Percentiles rank a stretch among this genome's conserved stretches.
Conservation (phyloP, 352 stramenopile genomes). For the Pythium utonaiense region DNA sequence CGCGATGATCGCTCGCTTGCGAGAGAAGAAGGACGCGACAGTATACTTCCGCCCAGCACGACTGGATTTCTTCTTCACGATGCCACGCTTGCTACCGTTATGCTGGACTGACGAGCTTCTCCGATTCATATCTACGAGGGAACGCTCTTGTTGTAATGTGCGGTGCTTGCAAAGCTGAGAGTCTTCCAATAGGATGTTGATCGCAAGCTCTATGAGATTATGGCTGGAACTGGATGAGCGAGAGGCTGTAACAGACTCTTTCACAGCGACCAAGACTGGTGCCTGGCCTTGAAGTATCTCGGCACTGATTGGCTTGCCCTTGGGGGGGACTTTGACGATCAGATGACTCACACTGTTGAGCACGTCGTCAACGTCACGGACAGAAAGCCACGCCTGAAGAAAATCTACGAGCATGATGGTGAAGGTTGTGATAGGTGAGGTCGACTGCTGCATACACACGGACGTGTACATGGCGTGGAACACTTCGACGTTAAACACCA, state of each 20-base stretch:
- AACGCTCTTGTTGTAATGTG: background rate
- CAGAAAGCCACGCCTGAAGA: constrained; percentile 27
- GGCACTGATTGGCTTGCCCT: too few relatives aligned
- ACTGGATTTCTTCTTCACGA: background rate
- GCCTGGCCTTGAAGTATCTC: too few relatives aligned
- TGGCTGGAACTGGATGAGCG: too few relatives aligned
- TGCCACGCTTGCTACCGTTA: too few relatives aligned
- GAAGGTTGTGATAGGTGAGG: constrained; percentile 22
- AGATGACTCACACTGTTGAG: background rate
- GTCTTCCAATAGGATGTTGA: background rate
- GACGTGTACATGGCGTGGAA: constrained; percentile 47
- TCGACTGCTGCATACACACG: constrained; percentile 30
- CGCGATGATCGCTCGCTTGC: background rate
- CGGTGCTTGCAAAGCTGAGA: background rate
- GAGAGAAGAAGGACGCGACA: background rate
- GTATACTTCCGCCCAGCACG: background rate
- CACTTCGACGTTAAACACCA: constrained; percentile 54
- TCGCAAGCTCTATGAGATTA: background rate
- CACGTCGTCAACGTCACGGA: constrained; percentile 19
- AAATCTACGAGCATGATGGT: constrained; percentile 33
- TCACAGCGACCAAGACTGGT: too few relatives aligned
- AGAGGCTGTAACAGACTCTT: too few relatives aligned
- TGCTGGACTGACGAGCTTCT: background rate
- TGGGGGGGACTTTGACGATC: background rate
- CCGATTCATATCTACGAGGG: background rate